Evolutionary conservation across 2,329 filamentous ascomycete genomes (phyloP).

Genomic region (Rhinocladiella mackenziei): DNA sequence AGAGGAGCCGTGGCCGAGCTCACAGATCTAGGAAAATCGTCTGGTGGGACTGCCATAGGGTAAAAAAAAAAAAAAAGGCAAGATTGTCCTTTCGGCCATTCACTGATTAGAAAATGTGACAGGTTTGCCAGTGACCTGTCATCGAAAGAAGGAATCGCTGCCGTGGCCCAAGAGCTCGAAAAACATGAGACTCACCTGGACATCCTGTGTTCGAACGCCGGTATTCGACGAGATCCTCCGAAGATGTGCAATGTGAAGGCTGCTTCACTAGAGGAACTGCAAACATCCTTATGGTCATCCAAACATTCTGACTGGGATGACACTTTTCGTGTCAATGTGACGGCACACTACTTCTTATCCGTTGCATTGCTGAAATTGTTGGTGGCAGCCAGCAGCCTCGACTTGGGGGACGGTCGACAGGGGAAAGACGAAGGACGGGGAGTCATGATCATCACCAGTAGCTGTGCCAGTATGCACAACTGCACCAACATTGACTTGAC

Average conservation of each 20-base stretch:
- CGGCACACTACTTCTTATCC: slow-evolving; percentile 49
- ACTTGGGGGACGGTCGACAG: slow-evolving; percentile 30
- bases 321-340: slow-evolving; percentile 48
- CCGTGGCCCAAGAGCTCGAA: slow-evolving; percentile 35
- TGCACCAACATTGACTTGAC: slow-evolving; percentile 52
- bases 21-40: slow-evolving; percentile 36
- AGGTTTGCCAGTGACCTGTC: slow-evolving; percentile 37
- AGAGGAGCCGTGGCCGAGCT: slow-evolving; percentile 38
- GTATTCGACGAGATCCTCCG: slow-evolving; percentile 46
- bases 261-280: slow-evolving; percentile 42
- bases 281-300: slow-evolving; percentile 48
- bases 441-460: slow-evolving; percentile 48
- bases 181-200: slow-evolving; percentile 43
- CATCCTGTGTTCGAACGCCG: slow-evolving; percentile 49
- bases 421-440: slow-evolving; percentile 43
- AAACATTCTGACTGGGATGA: slow-evolving; percentile 43
- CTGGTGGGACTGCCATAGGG: slow-evolving; percentile 41
- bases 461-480: slow-evolving; percentile 52
- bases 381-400: slow-evolving; percentile 37
- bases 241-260: slow-evolving; percentile 44
- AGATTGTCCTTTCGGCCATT: neutral
- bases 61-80: slow-evolving; percentile 22
- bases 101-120: slow-evolving; percentile 4
- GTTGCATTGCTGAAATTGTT: slow-evolving; percentile 47
- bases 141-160: slow-evolving; percentile 41